Evolutionary conservation across 306 rosid genomes (phyloP).

Genomic region (Vigna angularis): DNA sequence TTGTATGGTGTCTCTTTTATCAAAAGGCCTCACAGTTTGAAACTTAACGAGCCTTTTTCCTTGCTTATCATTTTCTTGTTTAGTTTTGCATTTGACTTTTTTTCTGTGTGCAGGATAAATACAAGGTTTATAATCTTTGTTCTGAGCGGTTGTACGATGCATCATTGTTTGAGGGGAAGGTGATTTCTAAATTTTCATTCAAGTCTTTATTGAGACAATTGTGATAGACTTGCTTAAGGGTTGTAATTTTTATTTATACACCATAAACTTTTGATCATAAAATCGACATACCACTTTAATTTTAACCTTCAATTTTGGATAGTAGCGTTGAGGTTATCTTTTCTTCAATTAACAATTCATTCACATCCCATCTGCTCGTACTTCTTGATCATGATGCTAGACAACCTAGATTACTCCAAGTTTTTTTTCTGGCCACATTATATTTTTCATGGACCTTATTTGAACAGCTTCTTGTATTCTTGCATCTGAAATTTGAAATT

Average conservation of each 20-base stretch:
- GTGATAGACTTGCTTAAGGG: conserved; percentile 14
- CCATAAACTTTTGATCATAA: not conserved
- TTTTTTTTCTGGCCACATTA: conserved; percentile 4
- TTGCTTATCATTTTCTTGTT: conserved; percentile 24
- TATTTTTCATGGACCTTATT: conserved; percentile 34
- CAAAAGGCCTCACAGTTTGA: conserved; percentile 15
- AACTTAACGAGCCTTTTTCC: conserved; percentile 14
- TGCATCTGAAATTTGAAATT: conserved; percentile 45
- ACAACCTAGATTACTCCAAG: conserved; percentile 18
- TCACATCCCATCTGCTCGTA: conserved; percentile 12
- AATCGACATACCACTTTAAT: conserved; percentile 4
- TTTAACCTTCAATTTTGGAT: conserved; percentile 34
- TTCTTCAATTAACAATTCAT: conserved; percentile 38
- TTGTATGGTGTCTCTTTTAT: conserved; percentile 21
- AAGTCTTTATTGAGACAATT: conserved; percentile 29
- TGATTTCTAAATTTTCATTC: conserved; percentile 48
- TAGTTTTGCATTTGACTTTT: conserved; percentile 40
- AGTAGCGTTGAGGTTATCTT: not conserved
- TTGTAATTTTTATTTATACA: conserved; percentile 13
- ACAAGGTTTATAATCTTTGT: conserved; percentile 98
- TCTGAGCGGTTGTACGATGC: conserved; percentile 98
- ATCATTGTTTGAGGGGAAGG: conserved; percentile 97
- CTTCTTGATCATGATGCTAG: conserved; percentile 30
- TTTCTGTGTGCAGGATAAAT: conserved; percentile 73
- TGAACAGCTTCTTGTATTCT: conserved; percentile 14